Base-by-base conservation (phyloP, 768 basidiomycete genomes). In the Gyrodon lividus region DNA sequence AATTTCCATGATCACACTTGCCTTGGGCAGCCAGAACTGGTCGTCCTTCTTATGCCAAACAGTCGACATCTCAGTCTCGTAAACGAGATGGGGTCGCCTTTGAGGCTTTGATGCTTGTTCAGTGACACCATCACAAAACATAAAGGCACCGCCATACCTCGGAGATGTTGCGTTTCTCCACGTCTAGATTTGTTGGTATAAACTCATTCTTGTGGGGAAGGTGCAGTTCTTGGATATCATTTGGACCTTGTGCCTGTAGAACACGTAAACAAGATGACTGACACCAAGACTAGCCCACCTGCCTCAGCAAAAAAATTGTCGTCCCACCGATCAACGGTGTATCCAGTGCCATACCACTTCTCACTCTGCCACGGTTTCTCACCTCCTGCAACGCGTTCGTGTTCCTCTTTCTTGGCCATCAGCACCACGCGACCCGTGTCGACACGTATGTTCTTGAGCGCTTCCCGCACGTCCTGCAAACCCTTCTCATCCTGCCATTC, bases 21-120 rank as follows among this genome's bases (percentile, higher is more conserved):
- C 92, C 63, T 90, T 92, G 0, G 97, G 97, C 9, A 96, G 83
- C 89, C 92, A 96, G 74, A 97, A 99, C 54, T 77, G 81, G 68
- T 99, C 96, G 66, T 99, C 97, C 65, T 94, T 94, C 76, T 99
- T 99, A 72, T 94, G 83, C 95, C 96, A 99, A 3, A 98, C 72
- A 12, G 84, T 78, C 4, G 86, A 87, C 23, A 86, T 60, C 0
- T 80, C 72, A 0, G 84, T 89, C 67, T 94, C 80, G 28, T 81
- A 74, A 49, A 98, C 80, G 52, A 94, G 78, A 52, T 79, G 74
- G 4, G 96, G 95, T 12, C 89, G 79, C 52, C 79, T 82, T 52
- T 78, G 70, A 23, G 89, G 88, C 92, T 96, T 52, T 44, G 26
- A 52, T 43, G 31, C 38, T 43, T 50, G 20, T 20, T 54, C n/a